Conservation (phyloP, 1,139 yeast species). For the Dujonia santamariae region DNA sequence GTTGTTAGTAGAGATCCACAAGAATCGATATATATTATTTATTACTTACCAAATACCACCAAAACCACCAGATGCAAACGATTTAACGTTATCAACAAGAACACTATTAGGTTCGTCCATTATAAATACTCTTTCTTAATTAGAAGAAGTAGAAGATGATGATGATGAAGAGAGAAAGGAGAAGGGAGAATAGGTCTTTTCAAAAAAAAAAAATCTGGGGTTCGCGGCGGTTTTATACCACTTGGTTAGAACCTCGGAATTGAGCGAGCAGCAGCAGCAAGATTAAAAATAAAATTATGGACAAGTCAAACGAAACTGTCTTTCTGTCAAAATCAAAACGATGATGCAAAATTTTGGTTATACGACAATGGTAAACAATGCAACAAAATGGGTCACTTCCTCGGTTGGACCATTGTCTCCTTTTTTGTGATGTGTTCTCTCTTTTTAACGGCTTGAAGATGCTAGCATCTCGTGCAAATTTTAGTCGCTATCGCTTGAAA, state of each 20-base stretch:
- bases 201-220: constrained; percentile 8
- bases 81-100: constrained; percentile 57
- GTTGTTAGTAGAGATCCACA: not conserved
- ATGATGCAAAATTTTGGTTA: not conserved
- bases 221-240: constrained; percentile 7
- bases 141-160: no score
- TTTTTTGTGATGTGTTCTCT: no score
- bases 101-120: constrained; percentile 52
- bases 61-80: constrained; percentile 86
- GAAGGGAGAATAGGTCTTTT: not conserved
- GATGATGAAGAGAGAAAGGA: not conserved
- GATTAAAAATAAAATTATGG: no score
- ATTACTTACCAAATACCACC: constrained; percentile 45
- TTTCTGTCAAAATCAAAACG: not conserved
- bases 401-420: no score
- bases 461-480: no score
- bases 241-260: constrained; percentile 6
- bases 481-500: no score
- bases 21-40: not conserved
- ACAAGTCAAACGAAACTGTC: no score
- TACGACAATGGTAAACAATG: no score
- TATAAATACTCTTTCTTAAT: constrained; percentile 4
- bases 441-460: no score
- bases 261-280: no score
- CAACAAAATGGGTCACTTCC: no score